Percentiles rank a stretch among this genome's conserved stretches.
Evolutionary conservation across 257 asterid species (phyloP).

Genomic region (Salvia splendens): DNA sequence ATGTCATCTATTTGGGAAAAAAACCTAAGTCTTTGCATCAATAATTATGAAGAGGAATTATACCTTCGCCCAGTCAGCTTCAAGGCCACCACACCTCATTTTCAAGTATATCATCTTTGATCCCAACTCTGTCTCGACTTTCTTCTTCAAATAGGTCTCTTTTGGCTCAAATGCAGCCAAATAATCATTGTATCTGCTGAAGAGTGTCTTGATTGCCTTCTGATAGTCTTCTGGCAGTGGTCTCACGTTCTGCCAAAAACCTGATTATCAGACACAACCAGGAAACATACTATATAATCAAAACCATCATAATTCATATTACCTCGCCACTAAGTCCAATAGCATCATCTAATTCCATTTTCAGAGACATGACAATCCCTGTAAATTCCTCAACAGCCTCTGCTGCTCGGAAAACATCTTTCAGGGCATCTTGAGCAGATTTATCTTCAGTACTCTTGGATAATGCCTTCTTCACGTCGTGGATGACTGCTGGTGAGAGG

Average conservation of each 20-base stretch:
- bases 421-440: slow-evolving; percentile 70
- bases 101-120: slow-evolving; percentile 88
- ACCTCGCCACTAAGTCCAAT: slow-evolving; percentile 96
- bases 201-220: slow-evolving; percentile 65
- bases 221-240: slow-evolving; percentile 71
- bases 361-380: slow-evolving; percentile 68
- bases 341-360: slow-evolving; percentile 86
- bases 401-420: slow-evolving; percentile 78
- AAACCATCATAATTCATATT: slow-evolving; percentile 26
- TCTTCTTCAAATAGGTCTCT: slow-evolving; percentile 87
- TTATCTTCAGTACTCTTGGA: slow-evolving; percentile 77
- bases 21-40: slow-evolving; percentile 1
- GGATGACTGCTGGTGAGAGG: slow-evolving; percentile 62
- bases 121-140: slow-evolving; percentile 90
- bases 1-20: neutral
- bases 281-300: slow-evolving; percentile 18
- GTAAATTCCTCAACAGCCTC: slow-evolving; percentile 93
- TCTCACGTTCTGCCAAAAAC: slow-evolving; percentile 71
- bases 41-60: slow-evolving; percentile 23
- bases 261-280: slow-evolving; percentile 29
- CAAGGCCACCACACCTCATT: slow-evolving; percentile 95
- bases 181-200: slow-evolving; percentile 68
- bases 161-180: slow-evolving; percentile 84
- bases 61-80: slow-evolving; percentile 98
- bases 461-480: slow-evolving; percentile 60